Base-by-base conservation (phyloP, 2,329 filamentous ascomycete genomes). In the Penicillium sp. region DNA sequence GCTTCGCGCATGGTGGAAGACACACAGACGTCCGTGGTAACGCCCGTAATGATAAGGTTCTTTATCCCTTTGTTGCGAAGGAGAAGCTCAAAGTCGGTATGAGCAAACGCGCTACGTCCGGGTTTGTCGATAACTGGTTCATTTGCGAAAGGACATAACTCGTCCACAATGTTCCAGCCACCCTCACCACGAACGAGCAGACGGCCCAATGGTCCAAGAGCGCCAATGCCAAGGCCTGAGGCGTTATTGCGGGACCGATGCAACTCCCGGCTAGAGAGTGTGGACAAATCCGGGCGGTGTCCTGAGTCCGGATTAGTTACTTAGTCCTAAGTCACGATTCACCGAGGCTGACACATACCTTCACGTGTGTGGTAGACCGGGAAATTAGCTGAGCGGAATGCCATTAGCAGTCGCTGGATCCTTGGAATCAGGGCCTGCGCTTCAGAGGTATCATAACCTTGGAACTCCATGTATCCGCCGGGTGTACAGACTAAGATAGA, bases 21-120 rank as follows among this genome's bases (percentile, higher is more conserved):
- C 3, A 84, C 80, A 60, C 80, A 82, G 12, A 81, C 80, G 66
- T 84, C 81, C 0, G 81, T 83, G 6, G 81, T 84, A 4, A 84
- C 80, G 4, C 82, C 82, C 15, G 75, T 77, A 15, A 84, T 63
- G 12, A 84, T 72, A 51, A 85, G 67, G 61, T 84, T 83, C 60
- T 73, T 78, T 15, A 84, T 69, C 0, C 80, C 79, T 51, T 77
- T 80, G 46, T 78, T 76, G n/a, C 76, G 73, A 25, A 85, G 70
- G 49, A 79, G 63, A 0, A 79, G 72, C 53, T 84, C 80, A 50
- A 84, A 78, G 51, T 84, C 81, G 0, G 82, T 84, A 59, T 83
- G 72, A 6, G 76, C 68, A 65, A 84, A 84, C 3, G 81, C 80
- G 1, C 81, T 76, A 23, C 79, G 75, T 0, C 81, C 81, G 0